Base-by-base conservation (phyloP, 495 filamentous ascomycete genomes). In the Podospora pseudopauciseta region DNA sequence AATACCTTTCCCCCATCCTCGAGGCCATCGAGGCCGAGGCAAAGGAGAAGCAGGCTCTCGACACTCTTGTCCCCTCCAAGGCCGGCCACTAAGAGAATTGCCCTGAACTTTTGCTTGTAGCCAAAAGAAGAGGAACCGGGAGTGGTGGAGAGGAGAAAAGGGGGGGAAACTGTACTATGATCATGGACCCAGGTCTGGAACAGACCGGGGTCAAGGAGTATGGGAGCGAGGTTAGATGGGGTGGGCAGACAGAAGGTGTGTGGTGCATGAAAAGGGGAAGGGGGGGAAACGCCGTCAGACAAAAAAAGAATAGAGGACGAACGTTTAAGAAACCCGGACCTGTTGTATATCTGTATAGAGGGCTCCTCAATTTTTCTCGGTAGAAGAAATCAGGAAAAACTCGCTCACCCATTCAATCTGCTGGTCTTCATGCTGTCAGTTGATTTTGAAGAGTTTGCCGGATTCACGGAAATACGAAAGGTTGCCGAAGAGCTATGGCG, bases 31-130 rank as follows among this genome's bases (percentile, higher is more conserved):
- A 92, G 82, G 86, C 89, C 71, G 94, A 97, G 85, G 78, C 80
- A 67, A 87, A 87, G 76, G 95, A 99, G 85, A 86, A 90, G 74
- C 83, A 83, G 60, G 92, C 94, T 73, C 82, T 99, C 73, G 93
- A 98, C 80, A 86, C 89, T 71, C 84, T 97, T 84, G 82, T 89
- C 66, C 77, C 94, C 58, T 77, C 82, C 75, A 88, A 85, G 81
- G 34, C 6, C 34, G 80, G 73, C 65, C 80, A 84, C 78, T 84
- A 76, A 77, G 53, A 15, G 3, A 3, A 0, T 58, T 58, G 20
- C 0, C 23, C 23, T 18, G 55, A 11, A 58, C n/a, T n/a, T 23
- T 23, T 56, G 39, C 39, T 16, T 16, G 39, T 13, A 16, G 13
- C 39, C 9, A 49, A 49, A 6, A 49, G 39, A 11, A 13, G 15